These are phyloP conservation scores for Triticum timopheevii DNA, from an alignment of 176 grass and related monocot species.

Conservation along the genomic window DNA sequence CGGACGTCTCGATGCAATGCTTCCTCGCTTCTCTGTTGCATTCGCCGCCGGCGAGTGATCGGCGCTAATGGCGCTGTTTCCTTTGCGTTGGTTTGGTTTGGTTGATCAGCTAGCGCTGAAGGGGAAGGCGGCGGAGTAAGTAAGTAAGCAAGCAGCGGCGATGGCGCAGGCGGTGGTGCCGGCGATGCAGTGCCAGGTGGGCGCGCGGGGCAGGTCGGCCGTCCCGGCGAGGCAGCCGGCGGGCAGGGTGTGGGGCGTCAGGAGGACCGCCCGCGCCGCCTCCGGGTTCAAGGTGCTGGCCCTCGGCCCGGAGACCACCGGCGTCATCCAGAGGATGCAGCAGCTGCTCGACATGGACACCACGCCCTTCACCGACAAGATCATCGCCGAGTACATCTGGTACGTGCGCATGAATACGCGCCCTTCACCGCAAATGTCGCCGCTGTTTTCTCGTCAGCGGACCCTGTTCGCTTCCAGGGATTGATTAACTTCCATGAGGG, in stretches of 20 bases:
- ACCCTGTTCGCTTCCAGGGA: not conserved
- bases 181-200: conserved; percentile 74
- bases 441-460: not conserved
- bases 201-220: conserved; percentile 36
- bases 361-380: conserved; percentile 67
- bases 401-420: conserved; percentile 18
- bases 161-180: conserved; percentile 93
- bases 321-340: conserved; percentile 73
- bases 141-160: not conserved
- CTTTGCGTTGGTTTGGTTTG: not conserved
- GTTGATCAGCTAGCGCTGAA: not conserved
- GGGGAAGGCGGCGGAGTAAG: not conserved
- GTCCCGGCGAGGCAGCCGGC: conserved; percentile 35
- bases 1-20: not conserved
- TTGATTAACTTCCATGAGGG: not conserved
- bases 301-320: conserved; percentile 45
- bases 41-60: not conserved
- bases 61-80: not conserved
- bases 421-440: not conserved
- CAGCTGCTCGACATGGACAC: conserved; percentile 95
- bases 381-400: conserved; percentile 99
- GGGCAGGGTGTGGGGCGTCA: conserved; percentile 69
- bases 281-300: conserved; percentile 87
- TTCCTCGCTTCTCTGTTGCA: not conserved
- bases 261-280: conserved; percentile 36